Evolutionary conservation across 345 rosid genomes (phyloP).

Genomic region (Eucalyptus camaldulensis): DNA sequence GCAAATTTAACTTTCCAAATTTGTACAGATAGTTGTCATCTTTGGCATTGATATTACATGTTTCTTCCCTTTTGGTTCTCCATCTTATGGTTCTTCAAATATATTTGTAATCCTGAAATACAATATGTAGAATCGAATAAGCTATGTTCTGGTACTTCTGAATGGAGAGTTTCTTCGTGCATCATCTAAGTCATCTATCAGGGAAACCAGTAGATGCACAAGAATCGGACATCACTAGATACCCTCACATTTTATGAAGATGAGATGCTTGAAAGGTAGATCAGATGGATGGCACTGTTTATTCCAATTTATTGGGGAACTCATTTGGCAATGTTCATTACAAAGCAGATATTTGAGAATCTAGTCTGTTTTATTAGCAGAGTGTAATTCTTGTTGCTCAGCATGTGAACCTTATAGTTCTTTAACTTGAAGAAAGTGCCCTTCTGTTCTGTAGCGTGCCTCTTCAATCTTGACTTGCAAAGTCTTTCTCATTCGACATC

Average conservation of each 20-base stretch:
- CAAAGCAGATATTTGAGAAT: not conserved
- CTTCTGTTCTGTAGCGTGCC: not conserved
- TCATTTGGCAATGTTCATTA: not conserved
- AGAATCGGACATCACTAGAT: not conserved
- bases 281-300: not conserved
- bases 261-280: not conserved
- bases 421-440: not conserved
- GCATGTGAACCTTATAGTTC: not conserved
- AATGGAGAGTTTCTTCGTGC: not conserved
- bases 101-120: not conserved
- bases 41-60: not conserved
- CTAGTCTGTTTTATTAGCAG: not conserved
- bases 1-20: not conserved
- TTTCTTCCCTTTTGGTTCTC: not conserved
- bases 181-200: not conserved
- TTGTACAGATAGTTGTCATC: not conserved
- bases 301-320: not conserved
- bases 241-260: not conserved
- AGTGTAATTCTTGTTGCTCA: not conserved
- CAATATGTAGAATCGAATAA: not conserved
- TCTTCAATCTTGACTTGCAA: conserved; percentile 28
- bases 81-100: not conserved
- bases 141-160: not conserved
- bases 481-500: conserved; percentile 5
- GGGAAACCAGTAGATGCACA: not conserved